Conservation (phyloP, 225 moss, liverwort and hornwort species). For the Physcomitrellopsis africana region DNA sequence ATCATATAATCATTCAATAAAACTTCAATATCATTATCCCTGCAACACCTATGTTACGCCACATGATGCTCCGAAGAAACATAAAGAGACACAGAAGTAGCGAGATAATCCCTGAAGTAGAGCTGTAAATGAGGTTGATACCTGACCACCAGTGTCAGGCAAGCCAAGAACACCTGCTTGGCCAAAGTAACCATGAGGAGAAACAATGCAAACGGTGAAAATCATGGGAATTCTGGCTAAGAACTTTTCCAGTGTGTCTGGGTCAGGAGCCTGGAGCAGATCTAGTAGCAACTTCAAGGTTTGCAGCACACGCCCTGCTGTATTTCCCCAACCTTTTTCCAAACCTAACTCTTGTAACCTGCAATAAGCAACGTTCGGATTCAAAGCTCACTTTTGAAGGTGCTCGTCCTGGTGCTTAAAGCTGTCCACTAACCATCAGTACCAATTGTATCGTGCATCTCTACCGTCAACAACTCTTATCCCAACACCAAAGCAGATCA, state of each 20-base stretch:
- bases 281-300: constrained; percentile 69
- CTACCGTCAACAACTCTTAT: background rate
- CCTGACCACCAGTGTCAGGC: constrained; percentile 96
- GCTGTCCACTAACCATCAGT: too few species aligned
- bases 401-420: background rate
- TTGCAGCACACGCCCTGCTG: constrained; percentile 68
- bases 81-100: background rate
- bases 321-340: constrained; percentile 88
- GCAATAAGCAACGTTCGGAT: constrained; percentile 11
- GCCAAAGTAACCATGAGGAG: constrained; percentile 87
- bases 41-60: background rate
- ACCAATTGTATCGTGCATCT: constrained; percentile 7
- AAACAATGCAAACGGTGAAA: constrained; percentile 72
- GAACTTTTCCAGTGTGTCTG: constrained; percentile 72
- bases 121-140: constrained; percentile 24
- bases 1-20: background rate
- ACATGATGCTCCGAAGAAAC: too few species aligned
- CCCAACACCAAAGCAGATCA: background rate
- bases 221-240: constrained; percentile 74
- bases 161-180: constrained; percentile 75
- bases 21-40: background rate
- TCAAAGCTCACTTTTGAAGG: background rate
- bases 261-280: constrained; percentile 88
- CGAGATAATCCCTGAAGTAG: background rate
- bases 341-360: constrained; percentile 81